Percentiles rank a stretch among this genome's conserved stretches.
Evolutionary conservation across 106 monocot genomes (phyloP).

Genomic region (Dendrobium nobile): DNA sequence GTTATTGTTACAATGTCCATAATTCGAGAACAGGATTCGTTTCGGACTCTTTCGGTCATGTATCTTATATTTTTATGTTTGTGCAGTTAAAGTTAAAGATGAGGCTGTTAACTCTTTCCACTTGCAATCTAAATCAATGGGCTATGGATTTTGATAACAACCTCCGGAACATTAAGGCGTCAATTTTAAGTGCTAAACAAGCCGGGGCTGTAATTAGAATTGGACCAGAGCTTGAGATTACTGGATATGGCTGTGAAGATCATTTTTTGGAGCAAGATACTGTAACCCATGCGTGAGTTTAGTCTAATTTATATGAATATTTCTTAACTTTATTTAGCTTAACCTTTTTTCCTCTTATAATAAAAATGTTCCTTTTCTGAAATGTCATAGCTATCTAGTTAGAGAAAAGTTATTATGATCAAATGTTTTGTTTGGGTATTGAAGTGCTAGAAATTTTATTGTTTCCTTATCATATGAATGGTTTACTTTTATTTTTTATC

Average conservation of each 20-base stretch:
- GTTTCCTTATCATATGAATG: not conserved
- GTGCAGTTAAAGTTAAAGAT: constrained; percentile 31
- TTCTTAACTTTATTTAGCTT: not conserved
- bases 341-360: not conserved
- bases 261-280: constrained; percentile 97
- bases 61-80: not conserved
- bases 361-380: not conserved
- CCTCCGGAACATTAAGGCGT: constrained; percentile 76
- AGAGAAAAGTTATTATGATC: not conserved
- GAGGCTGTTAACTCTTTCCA: constrained; percentile 94
- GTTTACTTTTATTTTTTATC: not conserved
- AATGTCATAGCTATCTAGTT: not conserved
- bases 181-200: constrained; percentile 66
- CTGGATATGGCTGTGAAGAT: constrained; percentile 98
- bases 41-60: no score
- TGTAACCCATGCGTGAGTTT: constrained; percentile 72
- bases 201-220: constrained; percentile 62
- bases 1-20: not conserved
- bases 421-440: not conserved
- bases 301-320: not conserved
- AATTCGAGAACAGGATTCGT: no score
- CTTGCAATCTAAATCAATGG: constrained; percentile 97
- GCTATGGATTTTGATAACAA: constrained; percentile 98
- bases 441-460: not conserved
- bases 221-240: constrained; percentile 94